Evolutionary conservation across 1,139 yeast species (phyloP).

Genomic region (Wickerhamomyces sp.): DNA sequence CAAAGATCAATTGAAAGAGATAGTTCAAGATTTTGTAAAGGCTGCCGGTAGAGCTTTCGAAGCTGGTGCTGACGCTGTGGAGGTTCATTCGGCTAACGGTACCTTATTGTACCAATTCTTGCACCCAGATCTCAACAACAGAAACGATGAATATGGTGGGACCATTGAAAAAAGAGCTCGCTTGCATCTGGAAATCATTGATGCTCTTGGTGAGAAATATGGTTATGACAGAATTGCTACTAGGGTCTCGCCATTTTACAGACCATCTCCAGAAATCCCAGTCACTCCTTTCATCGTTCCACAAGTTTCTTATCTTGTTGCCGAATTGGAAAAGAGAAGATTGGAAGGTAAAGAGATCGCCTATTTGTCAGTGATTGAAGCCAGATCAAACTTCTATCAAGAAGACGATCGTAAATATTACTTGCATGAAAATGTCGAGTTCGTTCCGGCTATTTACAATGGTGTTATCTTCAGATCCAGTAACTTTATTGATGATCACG

Average conservation of each 20-base stretch:
- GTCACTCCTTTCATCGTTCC: conserved; percentile 21
- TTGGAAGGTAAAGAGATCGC: conserved; percentile 34
- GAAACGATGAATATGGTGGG: conserved; percentile 41
- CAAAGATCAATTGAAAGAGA: conserved; percentile 31
- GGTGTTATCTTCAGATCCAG: conserved; percentile 38
- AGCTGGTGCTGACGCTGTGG: conserved; percentile 35
- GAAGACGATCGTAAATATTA: conserved; percentile 5
- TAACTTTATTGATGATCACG: conserved; percentile 26
- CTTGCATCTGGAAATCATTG: conserved; percentile 28
- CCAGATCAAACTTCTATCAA: conserved; percentile 17
- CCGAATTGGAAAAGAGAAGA: conserved; percentile 27
- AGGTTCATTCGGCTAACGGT: conserved; percentile 33
- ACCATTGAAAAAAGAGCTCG: conserved; percentile 32
- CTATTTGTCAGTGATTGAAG: conserved; percentile 46
- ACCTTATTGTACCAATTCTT: conserved; percentile 31
- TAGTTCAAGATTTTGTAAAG: conserved; percentile 29
- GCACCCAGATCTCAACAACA: conserved; percentile 30
- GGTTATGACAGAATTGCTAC: conserved; percentile 26
- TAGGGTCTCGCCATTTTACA: conserved; percentile 31
- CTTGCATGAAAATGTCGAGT: conserved; percentile 21
- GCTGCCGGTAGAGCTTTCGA: conserved; percentile 34
- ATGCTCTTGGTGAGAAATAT: conserved; percentile 24
- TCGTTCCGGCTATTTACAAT: conserved; percentile 29
- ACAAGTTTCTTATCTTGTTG: conserved; percentile 27
- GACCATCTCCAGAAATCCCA: conserved; percentile 7